Evolutionary conservation across 352 stramenopile species (phyloP), one percentile per base, ranked within the genome.

Genomic region (Phytophthora multivora): DNA sequence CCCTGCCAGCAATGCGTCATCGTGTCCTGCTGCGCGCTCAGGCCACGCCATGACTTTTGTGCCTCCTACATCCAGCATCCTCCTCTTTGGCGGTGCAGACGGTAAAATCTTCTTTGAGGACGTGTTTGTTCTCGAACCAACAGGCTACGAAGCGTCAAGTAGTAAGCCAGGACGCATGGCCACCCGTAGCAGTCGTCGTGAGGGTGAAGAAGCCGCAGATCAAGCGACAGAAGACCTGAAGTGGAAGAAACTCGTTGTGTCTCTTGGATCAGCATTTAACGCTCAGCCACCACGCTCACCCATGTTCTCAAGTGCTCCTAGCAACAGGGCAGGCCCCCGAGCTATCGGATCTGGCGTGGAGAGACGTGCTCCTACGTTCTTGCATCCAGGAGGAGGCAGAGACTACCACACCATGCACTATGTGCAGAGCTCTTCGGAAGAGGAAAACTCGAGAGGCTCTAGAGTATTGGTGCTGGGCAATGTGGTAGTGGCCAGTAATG

Each of bases 381-480:
- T 56, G 35, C 64, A 70, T 31, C 43, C 59, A 13, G 60, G 68
- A 51, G 43, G 55, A 49, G 66, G 66, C 23, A 77, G 83, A 33
- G 78, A 89, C 56, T 80, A 88, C 55, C 80, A 90, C 65, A 77
- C 77, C 10, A 90, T 92, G 80, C 83, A 92, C 65, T 92, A 92
- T 52, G 66, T 90, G 7, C 57, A 77, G 28, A 56, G 66, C 16
- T 56, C 68, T 13, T 49, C 16, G 4, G 59, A 75, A 25, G 75
- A 88, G 12, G 75, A 82, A 47, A 43, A 28, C 5, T 36, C 42
- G 8, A 53, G 49, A 10, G 83, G 80, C 8, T 66, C 86, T 46
- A 70, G 80, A 45, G 77, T 91, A 51, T 71, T 91, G 25, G 73
- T 91, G 11, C 35, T 91, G 11, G 83, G 83, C 10, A 91, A 91